Evolutionary conservation across 2,329 filamentous ascomycete genomes (phyloP), one percentile per base, ranked within the genome.

Genomic region (Metarhizium sp.): DNA sequence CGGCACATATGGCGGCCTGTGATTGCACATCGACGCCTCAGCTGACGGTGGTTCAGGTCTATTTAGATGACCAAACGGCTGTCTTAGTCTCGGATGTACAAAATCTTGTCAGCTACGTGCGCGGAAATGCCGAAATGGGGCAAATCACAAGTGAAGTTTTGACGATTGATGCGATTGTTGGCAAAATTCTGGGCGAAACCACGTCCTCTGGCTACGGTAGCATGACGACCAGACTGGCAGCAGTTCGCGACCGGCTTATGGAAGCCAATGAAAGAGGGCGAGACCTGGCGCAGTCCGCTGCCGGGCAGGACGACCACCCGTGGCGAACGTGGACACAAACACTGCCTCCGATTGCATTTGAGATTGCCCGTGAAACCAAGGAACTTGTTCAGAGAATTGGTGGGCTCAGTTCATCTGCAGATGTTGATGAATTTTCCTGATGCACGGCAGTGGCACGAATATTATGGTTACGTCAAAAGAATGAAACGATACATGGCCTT

Each of bases 41-140:
- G 52, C 59, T 62, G 55, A 60, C 58, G 57, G 55, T 46, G 55
- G 53, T 58, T 52, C 59, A 87, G 82, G 81, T 88, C 57, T 92
- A 90, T 66, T 80, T 95, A 40, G 88, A 94, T 66, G 88, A 92
- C 65, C 88, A 94, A 68, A 92, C 87, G 11, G 87, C 88, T 52
- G 75, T 84, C 3, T 78, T 95, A 57, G 86, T 94, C 30, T 84
- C 90, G 61, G 88, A 84, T 48, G 91, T 95, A 60, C 88, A 94
- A 70, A 81, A 84, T n/a, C 80, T 95, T 7, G 88, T 95, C 50
- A 79, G 80, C 54, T 83, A 82, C 34, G 86, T 91, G 59, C 85
- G 87, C 54, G 77, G 78, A 52, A 82, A 87, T 60, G 80, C 81
- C 34, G 74, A 78, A 32, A 80, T 87, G 56, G 75, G 80, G 55